Percentiles rank a stretch among this genome's conserved stretches.
These are phyloP conservation scores for Nothophaeocryptopus gaeumannii DNA, from an alignment of 2,329 filamentous ascomycete genomes.

Conservation along the genomic window DNA sequence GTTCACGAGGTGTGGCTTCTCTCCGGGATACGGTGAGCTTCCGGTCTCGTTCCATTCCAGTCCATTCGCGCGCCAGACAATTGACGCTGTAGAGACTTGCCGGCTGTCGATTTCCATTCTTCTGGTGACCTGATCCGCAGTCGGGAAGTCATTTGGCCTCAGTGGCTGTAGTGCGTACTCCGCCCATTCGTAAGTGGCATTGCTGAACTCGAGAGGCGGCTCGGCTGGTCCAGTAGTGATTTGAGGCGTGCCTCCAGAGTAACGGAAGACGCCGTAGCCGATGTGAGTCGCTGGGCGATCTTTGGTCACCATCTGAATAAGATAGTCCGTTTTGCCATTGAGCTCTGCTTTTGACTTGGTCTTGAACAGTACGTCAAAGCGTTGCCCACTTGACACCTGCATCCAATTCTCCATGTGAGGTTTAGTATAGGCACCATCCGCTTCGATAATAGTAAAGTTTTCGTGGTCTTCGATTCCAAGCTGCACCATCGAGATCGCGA, in stretches of 20 bases:
- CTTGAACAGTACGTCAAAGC: slow-evolving; percentile 57
- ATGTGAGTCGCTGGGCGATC: slow-evolving; percentile 47
- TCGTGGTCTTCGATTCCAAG: slow-evolving; percentile 58
- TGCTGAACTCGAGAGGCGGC: slow-evolving; percentile 33
- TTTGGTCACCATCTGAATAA: slow-evolving; percentile 51
- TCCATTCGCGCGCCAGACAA: slow-evolving; percentile 24
- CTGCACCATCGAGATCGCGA: slow-evolving; percentile 54
- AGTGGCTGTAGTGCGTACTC: slow-evolving; percentile 40
- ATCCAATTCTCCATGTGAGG: slow-evolving; percentile 49
- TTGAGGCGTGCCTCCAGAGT: slow-evolving; percentile 28
- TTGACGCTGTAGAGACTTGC: slow-evolving; percentile 17
- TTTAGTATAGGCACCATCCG: slow-evolving; percentile 55
- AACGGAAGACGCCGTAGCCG: slow-evolving; percentile 52
- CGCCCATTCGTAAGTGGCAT: slow-evolving; percentile 37
- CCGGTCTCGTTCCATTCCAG: slow-evolving; percentile 26
- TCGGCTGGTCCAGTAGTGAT: slow-evolving; percentile 20
- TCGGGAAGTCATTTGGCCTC: slow-evolving; percentile 34
- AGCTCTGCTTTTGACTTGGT: slow-evolving; percentile 52
- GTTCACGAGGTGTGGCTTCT: slow-evolving; percentile 51
- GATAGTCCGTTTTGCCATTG: slow-evolving; percentile 38
- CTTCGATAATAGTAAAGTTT: slow-evolving; percentile 58
- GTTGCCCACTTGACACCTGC: slow-evolving; percentile 58
- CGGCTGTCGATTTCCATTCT: slow-evolving; percentile 34
- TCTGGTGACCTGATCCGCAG: slow-evolving; percentile 34
- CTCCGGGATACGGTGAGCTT: slow-evolving; percentile 18